Conservation (phyloP, 192 early-diverging fungal genomes). For the Powellomyces hirtus region DNA sequence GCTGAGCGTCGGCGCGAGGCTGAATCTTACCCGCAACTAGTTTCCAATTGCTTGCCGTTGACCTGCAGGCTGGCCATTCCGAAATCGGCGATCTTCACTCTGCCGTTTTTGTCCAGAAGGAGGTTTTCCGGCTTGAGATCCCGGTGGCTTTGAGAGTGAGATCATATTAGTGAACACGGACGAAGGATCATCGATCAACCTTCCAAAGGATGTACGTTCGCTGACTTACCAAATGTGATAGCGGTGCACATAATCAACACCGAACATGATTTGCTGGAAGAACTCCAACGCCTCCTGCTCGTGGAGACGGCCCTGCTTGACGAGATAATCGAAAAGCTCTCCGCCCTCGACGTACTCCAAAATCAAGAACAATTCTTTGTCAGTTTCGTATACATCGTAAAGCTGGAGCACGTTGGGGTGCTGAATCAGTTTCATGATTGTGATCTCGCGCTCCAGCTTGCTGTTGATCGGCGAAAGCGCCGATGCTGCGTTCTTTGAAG, state of each 20-base stretch:
- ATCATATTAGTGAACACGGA: too few relatives aligned
- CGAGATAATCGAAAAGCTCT: constrained; percentile 71
- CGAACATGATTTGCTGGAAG: constrained; percentile 96
- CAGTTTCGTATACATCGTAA: constrained; percentile 60
- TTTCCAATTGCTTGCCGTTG: constrained; percentile 54
- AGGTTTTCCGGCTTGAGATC: constrained; percentile 69
- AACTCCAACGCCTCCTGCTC: constrained; percentile 85
- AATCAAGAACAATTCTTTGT: constrained; percentile 58
- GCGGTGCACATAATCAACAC: constrained; percentile 91
- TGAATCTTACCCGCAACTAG: constrained; percentile 61
- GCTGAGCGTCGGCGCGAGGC: not conserved
- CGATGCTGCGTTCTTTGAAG: not conserved
- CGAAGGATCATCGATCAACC: too few relatives aligned
- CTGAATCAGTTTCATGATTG: constrained; percentile 61
- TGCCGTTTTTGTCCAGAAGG: constrained; percentile 84
- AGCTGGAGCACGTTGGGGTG: constrained; percentile 57
- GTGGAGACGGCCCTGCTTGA: constrained; percentile 62
- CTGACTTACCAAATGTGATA: constrained; percentile 78
- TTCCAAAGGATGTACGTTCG: too few relatives aligned
- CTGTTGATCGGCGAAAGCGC: not conserved
- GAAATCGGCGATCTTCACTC: constrained; percentile 98
- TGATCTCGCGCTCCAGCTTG: constrained; percentile 59
- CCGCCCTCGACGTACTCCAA: constrained; percentile 70
- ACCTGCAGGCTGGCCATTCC: constrained; percentile 78
- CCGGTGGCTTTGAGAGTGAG: constrained; percentile 39